Evolutionary conservation across 192 early-diverging fungal species (phyloP), one percentile per base, ranked within the genome.

Genomic region (Umbelopsis sp.): DNA sequence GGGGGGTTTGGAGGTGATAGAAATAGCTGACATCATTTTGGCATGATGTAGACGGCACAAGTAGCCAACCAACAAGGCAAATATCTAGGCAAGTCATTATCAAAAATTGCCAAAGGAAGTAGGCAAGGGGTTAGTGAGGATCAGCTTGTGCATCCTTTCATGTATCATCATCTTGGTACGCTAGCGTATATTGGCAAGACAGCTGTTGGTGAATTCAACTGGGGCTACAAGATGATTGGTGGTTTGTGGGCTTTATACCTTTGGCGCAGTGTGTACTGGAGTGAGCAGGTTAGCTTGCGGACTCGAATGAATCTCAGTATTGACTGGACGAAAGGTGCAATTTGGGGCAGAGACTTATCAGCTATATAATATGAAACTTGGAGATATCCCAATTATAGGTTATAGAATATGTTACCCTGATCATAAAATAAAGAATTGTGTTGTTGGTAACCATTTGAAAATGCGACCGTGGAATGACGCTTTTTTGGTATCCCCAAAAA

Each of bases 121-220:
- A 45, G 32, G 0, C 25, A 68, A 69, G 74, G 56, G 71, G 71
- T 36, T 14, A 50, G 26, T 8, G 31, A 51, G 4, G 80, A 77
- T 21, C 47, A 52, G 20, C 77, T 79, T n/a, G 72, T 77, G 7
- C 73, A 82, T 26, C 87, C 88, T 9, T 93, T 93, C 71, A 52
- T 67, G 9, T 93, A 93, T 66, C 83, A 68, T 14, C 90, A 91
- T 69, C 78, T 87, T 24, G 91, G 91, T 17, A 83, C 87, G 12
- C 73, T 92, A 52, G 89, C 91, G 3, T 93, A 93, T 68, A 82
- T 93, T 71, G 86, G 90, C 29, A 85, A 81, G 36, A 83, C 81
- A 26, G 86, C 87, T 14, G 86, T 86, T 0, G 75, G 82, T 20
- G 86, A 87, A 32, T 74, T 86, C 74, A 81, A 78, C 51, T 71